Conservation (phyloP, 2,329 filamentous ascomycete genomes). For the Sporothrix phasma region DNA sequence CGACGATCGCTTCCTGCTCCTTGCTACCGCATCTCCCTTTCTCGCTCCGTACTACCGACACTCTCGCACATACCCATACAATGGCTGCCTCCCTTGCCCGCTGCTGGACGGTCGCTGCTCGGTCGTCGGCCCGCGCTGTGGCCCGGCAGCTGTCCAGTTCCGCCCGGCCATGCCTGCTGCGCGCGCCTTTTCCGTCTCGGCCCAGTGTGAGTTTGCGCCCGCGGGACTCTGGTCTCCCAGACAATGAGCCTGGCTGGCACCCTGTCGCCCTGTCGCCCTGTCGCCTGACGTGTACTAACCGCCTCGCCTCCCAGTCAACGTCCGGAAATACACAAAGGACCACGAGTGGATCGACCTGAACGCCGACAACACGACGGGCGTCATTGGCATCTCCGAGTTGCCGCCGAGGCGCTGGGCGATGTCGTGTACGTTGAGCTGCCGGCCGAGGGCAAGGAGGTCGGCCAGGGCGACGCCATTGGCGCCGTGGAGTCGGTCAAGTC, state of each 20-base stretch:
- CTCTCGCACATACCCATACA: conserved; percentile 21
- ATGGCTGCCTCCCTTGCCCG: conserved; percentile 54
- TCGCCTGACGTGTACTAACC: conserved; percentile 1
- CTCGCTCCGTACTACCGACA: background rate
- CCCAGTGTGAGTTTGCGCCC: conserved; percentile 30
- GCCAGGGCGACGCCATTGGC: conserved; percentile 73
- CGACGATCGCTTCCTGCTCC: background rate
- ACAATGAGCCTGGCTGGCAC: no score
- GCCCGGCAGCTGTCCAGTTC: conserved; percentile 24
- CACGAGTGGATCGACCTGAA: conserved; percentile 97
- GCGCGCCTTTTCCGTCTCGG: conserved; percentile 39
- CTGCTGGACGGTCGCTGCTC: conserved; percentile 38
- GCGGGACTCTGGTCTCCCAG: no score
- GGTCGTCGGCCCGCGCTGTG: conserved; percentile 34
- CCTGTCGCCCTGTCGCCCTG: no score
- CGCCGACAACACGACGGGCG: conserved; percentile 70
- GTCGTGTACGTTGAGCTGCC: conserved; percentile 97
- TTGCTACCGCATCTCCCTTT: background rate
- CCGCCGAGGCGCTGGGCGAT: conserved; percentile 84
- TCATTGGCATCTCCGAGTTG: conserved; percentile 82
- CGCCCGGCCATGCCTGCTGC: conserved; percentile 30
- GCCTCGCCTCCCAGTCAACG: conserved; percentile 38
- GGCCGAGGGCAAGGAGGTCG: conserved; percentile 55
- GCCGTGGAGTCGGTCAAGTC: conserved; percentile 98
- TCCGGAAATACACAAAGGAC: conserved; percentile 88